A percentile compares a stretch with the other conserved stretches of the same genome.
phyloP scores from a whole-genome alignment of 306 rosid genomes.

The Vigna reflexopilosa region DNA sequence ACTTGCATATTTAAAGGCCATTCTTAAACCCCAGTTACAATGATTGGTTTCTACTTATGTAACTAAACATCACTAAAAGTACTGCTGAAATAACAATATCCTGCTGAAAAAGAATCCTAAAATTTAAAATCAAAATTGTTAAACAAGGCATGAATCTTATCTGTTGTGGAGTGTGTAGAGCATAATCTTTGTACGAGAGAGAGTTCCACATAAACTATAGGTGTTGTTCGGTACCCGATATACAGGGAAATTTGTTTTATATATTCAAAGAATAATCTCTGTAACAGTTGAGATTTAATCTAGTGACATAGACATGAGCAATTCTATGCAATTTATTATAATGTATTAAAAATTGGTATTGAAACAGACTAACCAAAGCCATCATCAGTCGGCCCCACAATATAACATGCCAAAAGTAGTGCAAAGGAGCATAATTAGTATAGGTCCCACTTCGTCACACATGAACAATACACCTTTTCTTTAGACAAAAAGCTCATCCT shows the following conservation, averaged over 20 bases:
- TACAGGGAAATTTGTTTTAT: neutral
- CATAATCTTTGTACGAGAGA: neutral
- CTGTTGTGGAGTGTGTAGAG: conserved; percentile 1
- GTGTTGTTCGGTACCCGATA: conserved; percentile 1
- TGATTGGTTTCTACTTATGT: neutral
- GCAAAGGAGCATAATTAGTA: conserved; percentile 14
- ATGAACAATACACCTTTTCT: conserved; percentile 9
- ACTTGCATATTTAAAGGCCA: neutral
- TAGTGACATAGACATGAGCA: conserved; percentile 5
- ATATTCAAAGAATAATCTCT: neutral
- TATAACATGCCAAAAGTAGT: conserved; percentile 21
- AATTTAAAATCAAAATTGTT: conserved; percentile 2
- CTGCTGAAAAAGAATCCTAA: neutral
- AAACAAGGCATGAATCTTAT: conserved; percentile 16
- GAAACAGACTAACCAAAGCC: neutral
- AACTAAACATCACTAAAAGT: neutral
- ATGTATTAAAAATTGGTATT: neutral
- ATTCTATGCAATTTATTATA: neutral
- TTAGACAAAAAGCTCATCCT: conserved; percentile 23
- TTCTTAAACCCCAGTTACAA: neutral
- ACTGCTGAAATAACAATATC: neutral
- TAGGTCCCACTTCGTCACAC: conserved; percentile 34
- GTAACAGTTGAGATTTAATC: conserved; percentile 3
- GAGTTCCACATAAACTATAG: neutral
- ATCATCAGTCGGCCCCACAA: neutral